phyloP scores from a whole-genome alignment of 140 eudicot genomes.

The Ambrosia hybrid region DNA sequence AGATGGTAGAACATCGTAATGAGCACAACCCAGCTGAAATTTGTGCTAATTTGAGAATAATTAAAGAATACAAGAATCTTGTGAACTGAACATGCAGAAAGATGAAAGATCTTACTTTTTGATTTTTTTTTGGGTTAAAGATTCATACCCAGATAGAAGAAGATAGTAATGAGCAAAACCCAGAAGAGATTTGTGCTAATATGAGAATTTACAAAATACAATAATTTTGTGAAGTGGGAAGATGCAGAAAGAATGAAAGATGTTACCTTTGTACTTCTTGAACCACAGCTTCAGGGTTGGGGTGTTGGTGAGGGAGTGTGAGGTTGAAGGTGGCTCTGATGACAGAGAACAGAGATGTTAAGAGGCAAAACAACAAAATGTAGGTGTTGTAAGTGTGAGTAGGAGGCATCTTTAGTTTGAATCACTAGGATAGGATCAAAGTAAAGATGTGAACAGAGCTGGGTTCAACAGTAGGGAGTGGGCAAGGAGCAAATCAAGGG shows the following conservation, averaged over 20 bases:
- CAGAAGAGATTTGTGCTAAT: slow-evolving; percentile 10
- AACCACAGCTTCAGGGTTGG: slow-evolving; percentile 84
- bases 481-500: slow-evolving; percentile 20
- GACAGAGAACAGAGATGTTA: slow-evolving; percentile 41
- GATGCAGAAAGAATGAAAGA: slow-evolving; percentile 22
- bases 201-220: neutral
- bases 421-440: slow-evolving; percentile 20
- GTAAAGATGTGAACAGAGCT: slow-evolving; percentile 11
- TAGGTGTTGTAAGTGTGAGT: slow-evolving; percentile 27
- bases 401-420: slow-evolving; percentile 46
- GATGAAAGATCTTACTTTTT: slow-evolving; percentile 66
- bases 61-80: neutral
- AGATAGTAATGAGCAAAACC: slow-evolving; percentile 12
- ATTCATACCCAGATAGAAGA: too few species aligned
- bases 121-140: too few species aligned
- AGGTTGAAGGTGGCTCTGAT: slow-evolving; percentile 53
- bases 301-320: slow-evolving; percentile 81
- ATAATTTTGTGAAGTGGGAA: slow-evolving; percentile 7
- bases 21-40: slow-evolving; percentile 22
- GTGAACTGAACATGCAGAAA: slow-evolving; percentile 16
- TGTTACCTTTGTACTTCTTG: slow-evolving; percentile 73
- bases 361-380: slow-evolving; percentile 61
- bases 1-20: neutral
- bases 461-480: slow-evolving; percentile 25
- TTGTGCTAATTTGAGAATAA: neutral